Percentiles rank a stretch among this genome's conserved stretches.
Conservation (phyloP, 768 basidiomycete species). For the Neoboletus magnificus region DNA sequence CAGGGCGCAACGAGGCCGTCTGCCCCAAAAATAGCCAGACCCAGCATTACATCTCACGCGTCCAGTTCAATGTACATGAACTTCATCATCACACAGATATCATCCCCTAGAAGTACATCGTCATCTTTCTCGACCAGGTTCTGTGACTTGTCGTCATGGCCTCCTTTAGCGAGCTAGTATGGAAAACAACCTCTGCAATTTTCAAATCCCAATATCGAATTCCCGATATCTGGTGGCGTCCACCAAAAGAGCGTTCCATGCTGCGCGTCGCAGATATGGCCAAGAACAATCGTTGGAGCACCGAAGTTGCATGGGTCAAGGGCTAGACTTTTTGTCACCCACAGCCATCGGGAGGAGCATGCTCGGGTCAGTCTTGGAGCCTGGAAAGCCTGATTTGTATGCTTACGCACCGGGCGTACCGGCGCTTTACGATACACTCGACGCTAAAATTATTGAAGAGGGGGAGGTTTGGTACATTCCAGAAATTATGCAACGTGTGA, state of each 20-base stretch:
- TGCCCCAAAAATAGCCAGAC: slow-evolving; percentile 21
- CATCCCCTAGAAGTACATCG: neutral
- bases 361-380: slow-evolving; percentile 10
- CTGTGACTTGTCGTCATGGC: slow-evolving; percentile 27
- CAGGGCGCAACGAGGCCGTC: slow-evolving; percentile 22
- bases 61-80: slow-evolving; percentile 16
- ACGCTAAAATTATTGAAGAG: slow-evolving; percentile 9
- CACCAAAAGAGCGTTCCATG: slow-evolving; percentile 18
- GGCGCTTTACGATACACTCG: slow-evolving; percentile 20
- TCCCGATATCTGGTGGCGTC: slow-evolving; percentile 28
- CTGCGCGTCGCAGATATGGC: slow-evolving; percentile 15
- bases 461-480: slow-evolving; percentile 13
- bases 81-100: slow-evolving; percentile 12
- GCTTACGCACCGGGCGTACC: slow-evolving; percentile 11
- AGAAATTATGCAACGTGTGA: slow-evolving; percentile 27
- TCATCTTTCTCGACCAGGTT: slow-evolving; percentile 12
- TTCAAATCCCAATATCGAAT: slow-evolving; percentile 23
- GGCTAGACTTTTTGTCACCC: slow-evolving; percentile 15
- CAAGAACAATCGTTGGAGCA: slow-evolving; percentile 6
- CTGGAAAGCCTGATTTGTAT: slow-evolving; percentile 16
- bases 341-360: slow-evolving; percentile 11
- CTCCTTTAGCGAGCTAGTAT: slow-evolving; percentile 1
- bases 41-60: slow-evolving; percentile 21
- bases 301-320: slow-evolving; percentile 25
- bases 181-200: slow-evolving; percentile 8